phyloP scores from a whole-genome alignment of 352 stramenopile species.

The Phytophthora litchii region DNA sequence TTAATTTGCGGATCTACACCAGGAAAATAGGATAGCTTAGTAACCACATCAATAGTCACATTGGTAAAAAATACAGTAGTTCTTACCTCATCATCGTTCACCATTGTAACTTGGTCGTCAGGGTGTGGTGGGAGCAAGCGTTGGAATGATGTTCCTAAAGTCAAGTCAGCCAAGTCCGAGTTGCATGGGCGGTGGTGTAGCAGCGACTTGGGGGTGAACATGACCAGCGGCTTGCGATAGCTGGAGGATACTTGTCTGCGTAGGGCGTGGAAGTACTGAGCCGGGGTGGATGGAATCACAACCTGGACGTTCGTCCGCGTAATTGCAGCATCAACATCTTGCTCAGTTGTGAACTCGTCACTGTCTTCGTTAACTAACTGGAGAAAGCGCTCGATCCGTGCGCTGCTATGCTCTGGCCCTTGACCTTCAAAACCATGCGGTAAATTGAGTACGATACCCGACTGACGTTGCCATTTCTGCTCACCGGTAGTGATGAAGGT shows the following conservation, averaged over 20 bases:
- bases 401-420: constrained; percentile 85
- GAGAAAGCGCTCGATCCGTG: constrained; percentile 85
- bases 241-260: constrained; percentile 78
- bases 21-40: constrained; percentile 19
- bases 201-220: constrained; percentile 86
- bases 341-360: constrained; percentile 58
- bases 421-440: constrained; percentile 89
- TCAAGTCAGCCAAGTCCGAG: constrained; percentile 76
- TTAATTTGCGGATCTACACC: constrained; percentile 69
- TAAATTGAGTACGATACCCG: constrained; percentile 76
- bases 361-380: constrained; percentile 81
- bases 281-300: constrained; percentile 84
- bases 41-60: constrained; percentile 1
- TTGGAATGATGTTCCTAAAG: constrained; percentile 59
- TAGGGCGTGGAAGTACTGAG: constrained; percentile 97
- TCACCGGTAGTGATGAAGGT: constrained; percentile 86
- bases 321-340: constrained; percentile 47
- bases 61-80: neutral
- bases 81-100: constrained; percentile 62
- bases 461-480: constrained; percentile 92
- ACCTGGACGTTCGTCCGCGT: constrained; percentile 79
- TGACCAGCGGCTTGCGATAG: constrained; percentile 82
- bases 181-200: constrained; percentile 84
- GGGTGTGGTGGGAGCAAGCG: constrained; percentile 77
- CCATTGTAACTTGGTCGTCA: constrained; percentile 71